Evolutionary conservation across 208 protist species (phyloP).

Genomic region (Leishmania braziliensis): DNA sequence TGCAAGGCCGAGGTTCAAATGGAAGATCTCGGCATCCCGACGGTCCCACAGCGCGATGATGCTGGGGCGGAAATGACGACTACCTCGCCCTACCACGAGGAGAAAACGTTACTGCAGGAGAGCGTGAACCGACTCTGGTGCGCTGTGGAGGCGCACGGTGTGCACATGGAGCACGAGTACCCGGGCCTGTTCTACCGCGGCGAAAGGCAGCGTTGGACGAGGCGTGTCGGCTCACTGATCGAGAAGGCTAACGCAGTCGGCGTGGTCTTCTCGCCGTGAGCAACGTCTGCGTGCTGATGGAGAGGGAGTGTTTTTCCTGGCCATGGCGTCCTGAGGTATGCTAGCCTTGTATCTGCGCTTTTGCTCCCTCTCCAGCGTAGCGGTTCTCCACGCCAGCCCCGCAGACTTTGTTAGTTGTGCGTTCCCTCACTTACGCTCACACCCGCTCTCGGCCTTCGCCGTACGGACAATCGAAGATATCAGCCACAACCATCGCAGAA

Average conservation of each 20-base stretch:
- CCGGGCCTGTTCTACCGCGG: conserved; percentile 66
- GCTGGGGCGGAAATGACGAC: conserved; percentile 45
- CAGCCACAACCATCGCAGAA: neutral
- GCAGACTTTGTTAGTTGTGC: neutral
- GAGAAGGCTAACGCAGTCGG: conserved; percentile 63
- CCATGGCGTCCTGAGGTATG: neutral
- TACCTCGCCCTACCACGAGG: conserved; percentile 54
- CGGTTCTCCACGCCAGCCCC: neutral
- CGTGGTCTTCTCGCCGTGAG: conserved; percentile 67
- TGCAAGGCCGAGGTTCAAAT: conserved; percentile 67
- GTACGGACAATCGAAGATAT: neutral
- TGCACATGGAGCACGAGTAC: conserved; percentile 66
- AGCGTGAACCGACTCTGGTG: conserved; percentile 52
- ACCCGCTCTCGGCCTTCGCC: neutral
- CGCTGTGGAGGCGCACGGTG: conserved; percentile 65
- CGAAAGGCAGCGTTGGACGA: conserved; percentile 47
- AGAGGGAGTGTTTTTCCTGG: neutral
- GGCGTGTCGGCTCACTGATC: conserved; percentile 44
- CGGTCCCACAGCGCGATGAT: conserved; percentile 26
- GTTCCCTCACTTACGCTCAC: neutral
- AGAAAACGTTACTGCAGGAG: conserved; percentile 54
- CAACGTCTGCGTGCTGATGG: neutral
- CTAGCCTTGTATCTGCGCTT: neutral
- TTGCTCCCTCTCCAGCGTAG: neutral
- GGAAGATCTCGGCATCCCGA: conserved; percentile 30